Conservation (phyloP, 2,329 filamentous ascomycete species). For the Hirsutella minnesotensis region DNA sequence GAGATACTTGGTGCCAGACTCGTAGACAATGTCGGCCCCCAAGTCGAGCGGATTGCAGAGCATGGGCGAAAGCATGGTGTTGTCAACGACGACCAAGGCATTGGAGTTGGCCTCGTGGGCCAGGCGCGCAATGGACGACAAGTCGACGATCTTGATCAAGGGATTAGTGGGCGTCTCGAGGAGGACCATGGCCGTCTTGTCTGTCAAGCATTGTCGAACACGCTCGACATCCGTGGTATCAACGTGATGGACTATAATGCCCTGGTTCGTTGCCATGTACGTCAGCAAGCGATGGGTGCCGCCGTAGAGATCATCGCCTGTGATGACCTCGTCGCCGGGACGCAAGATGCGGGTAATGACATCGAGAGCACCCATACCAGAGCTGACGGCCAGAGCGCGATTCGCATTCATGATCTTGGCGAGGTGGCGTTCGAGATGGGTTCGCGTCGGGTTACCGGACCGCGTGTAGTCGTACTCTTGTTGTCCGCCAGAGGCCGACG, state of each 20-base stretch:
- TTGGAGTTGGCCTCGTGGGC: conserved; percentile 68
- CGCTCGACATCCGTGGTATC: conserved; percentile 74
- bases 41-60: conserved; percentile 88
- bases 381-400: conserved; percentile 84
- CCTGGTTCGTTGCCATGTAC: conserved; percentile 78
- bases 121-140: conserved; percentile 63
- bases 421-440: conserved; percentile 89
- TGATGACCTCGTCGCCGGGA: conserved; percentile 93
- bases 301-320: conserved; percentile 92
- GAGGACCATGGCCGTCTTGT: conserved; percentile 88
- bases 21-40: conserved; percentile 92
- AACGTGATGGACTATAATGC: conserved; percentile 90
- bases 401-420: conserved; percentile 98
- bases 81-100: conserved; percentile 85
- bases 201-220: conserved; percentile 55
- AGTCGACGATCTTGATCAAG: conserved; percentile 94
- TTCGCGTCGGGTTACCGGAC: conserved; percentile 91
- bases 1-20: conserved; percentile 95
- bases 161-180: conserved; percentile 96
- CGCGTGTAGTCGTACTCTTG: conserved; percentile 96
- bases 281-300: conserved; percentile 90
- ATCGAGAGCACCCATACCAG: conserved; percentile 93
- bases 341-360: conserved; percentile 85
- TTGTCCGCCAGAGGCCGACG: conserved; percentile 62
- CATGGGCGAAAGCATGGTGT: conserved; percentile 97